A percentile compares a stretch with the other conserved stretches of the same genome.
phyloP scores from a whole-genome alignment of 208 protist genomes.

The Crithidia brevicula region DNA sequence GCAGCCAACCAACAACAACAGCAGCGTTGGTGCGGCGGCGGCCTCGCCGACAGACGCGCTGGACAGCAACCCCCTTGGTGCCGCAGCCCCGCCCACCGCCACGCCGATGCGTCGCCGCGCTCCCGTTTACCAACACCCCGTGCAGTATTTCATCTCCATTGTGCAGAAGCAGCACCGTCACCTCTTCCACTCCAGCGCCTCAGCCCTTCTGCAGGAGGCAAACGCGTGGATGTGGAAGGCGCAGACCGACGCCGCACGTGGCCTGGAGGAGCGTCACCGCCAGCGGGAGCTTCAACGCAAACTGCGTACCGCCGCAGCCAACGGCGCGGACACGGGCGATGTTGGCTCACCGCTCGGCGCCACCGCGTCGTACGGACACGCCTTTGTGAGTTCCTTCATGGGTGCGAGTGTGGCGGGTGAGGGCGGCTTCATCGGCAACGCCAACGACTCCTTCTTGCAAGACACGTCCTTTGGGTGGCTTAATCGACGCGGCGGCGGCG shows the following conservation, averaged over 20 bases:
- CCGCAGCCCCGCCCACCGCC: not conserved
- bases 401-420: slow-evolving; percentile 16
- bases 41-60: not conserved
- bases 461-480: slow-evolving; percentile 24
- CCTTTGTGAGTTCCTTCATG: slow-evolving; percentile 12
- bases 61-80: slow-evolving; percentile 7
- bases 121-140: slow-evolving; percentile 52
- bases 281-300: slow-evolving; percentile 20
- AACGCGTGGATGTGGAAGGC: slow-evolving; percentile 63
- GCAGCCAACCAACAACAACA: slow-evolving; percentile 18
- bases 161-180: slow-evolving; percentile 60
- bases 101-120: not conserved
- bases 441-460: slow-evolving; percentile 38
- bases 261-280: slow-evolving; percentile 20
- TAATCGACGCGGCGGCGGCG: slow-evolving; percentile 1
- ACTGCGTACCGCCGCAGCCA: slow-evolving; percentile 9
- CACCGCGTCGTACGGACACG: not conserved
- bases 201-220: slow-evolving; percentile 52
- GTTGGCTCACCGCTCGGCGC: slow-evolving; percentile 5
- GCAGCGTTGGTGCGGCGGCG: not conserved
- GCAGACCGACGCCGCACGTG: slow-evolving; percentile 26
- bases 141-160: slow-evolving; percentile 74
- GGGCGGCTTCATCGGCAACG: slow-evolving; percentile 40
- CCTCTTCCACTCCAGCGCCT: slow-evolving; percentile 58
- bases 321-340: slow-evolving; percentile 15